Conservation (phyloP, 2,329 filamentous ascomycete species). For the Grosmannia huntii region DNA sequence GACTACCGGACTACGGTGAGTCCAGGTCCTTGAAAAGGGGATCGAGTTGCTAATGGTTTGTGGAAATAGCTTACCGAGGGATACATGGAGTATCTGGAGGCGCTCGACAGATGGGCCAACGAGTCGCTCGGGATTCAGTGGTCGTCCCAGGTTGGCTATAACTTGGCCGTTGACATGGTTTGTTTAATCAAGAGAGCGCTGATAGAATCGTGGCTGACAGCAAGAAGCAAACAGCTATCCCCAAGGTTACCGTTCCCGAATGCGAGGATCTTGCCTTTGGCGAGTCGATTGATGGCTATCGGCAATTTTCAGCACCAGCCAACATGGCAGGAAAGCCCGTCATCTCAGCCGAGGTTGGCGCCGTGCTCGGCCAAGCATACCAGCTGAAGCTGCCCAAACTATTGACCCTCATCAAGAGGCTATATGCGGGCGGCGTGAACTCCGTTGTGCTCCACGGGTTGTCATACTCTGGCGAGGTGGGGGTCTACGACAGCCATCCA, state of each 20-base stretch:
- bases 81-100: conserved; percentile 17
- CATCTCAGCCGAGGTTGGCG: conserved; percentile 27
- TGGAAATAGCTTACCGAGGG: conserved; percentile 1
- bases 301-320: conserved; percentile 25
- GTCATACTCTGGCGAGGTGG: conserved; percentile 19
- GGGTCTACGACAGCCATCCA: conserved; percentile 1
- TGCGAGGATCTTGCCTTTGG: conserved; percentile 25
- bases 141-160: conserved; percentile 27
- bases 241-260: conserved; percentile 25
- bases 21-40: background rate
- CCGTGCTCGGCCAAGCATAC: conserved; percentile 8
- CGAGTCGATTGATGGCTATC: conserved; percentile 25
- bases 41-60: background rate
- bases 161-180: conserved; percentile 27
- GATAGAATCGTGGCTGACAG: background rate
- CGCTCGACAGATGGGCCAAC: conserved; percentile 20
- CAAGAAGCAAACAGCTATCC: conserved; percentile 18
- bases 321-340: conserved; percentile 23
- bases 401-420: background rate
- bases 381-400: background rate
- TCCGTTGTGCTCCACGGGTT: conserved; percentile 31
- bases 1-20: conserved; percentile 9
- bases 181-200: background rate
- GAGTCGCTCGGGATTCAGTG: conserved; percentile 19
- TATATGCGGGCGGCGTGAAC: conserved; percentile 10